Base-by-base conservation (phyloP, 208 protist species). In the Lotmaria passim region DNA sequence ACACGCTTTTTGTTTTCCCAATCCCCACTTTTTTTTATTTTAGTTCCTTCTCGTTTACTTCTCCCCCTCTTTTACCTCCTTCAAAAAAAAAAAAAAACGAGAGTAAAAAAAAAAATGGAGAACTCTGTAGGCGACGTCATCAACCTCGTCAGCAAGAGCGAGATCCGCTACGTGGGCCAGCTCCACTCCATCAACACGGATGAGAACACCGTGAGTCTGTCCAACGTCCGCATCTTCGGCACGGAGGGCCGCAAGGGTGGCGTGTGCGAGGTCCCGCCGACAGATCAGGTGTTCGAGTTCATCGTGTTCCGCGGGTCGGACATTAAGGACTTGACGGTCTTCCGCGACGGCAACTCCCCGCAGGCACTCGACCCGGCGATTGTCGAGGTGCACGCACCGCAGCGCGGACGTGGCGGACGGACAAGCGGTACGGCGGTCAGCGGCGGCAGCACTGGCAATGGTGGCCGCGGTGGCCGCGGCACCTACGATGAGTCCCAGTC, bases 301-400 rank as follows among this genome's bases (percentile, higher is more conserved):
- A 97, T 97, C 66, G 85, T 97, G 26, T 97, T 97, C 74, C 86
- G 90, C 39, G 93, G 93, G 6, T 70, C 84, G 47, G 93, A 95
- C 66, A 97, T 97, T 57, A 82, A 89, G 62, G 86, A 94, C 47
- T 75, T 97, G 38, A 92, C 83, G 14, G 77, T 97, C 31, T 95
- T 86, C 77, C 87, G 94, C 55, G 68, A 81, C 39, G 34, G 36
- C 30, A 55, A 38, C 43, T 70, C 73, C 10, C 64, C 74, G n/a
- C 58, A 70, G 56, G 68, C 70, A 48, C 67, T 53, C 34, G 93
- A 97, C 75, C 93, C 93, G 23, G 93, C 93, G 28, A 86, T 97
- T 66, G 79, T 97, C 6, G 70, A 75, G 70, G 33, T 75, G 43
- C 70, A 75, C 36, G 86, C 69, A 30, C 84, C 89, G 12, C 43